Conservation (phyloP, 1,284 basidiomycete species). For the Trichosporon ovoides region DNA sequence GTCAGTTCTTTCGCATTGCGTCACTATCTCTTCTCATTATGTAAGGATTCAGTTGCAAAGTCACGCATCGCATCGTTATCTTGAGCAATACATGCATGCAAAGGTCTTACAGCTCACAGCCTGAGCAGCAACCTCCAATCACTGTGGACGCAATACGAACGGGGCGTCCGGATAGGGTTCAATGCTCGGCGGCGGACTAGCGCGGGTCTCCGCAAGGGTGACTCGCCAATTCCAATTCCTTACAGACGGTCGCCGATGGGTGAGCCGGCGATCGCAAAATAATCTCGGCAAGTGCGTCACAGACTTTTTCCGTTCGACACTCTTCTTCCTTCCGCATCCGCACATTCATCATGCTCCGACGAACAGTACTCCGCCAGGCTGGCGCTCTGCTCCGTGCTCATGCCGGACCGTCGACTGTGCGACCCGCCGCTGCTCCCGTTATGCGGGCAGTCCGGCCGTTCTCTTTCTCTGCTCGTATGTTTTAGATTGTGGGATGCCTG, state of each 20-base stretch:
- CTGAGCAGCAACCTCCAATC: not conserved
- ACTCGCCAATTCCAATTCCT: conserved; percentile 5
- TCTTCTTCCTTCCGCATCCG: not conserved
- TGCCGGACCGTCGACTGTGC: not conserved
- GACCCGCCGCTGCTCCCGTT: not conserved
- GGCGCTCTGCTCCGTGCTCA: not conserved
- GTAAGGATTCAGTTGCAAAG: no score
- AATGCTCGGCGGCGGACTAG: not conserved
- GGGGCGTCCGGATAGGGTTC: not conserved
- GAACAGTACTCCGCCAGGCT: conserved; percentile 9
- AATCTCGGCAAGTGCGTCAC: not conserved
- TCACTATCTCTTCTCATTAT: no score
- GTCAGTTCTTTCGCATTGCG: no score
- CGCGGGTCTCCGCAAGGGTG: conserved; percentile 1
- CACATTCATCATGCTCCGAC: not conserved
- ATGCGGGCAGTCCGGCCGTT: not conserved
- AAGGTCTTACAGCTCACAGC: no score
- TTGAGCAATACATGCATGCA: no score
- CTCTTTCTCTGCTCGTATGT: conserved; percentile 4
- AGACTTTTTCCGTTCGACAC: not conserved
- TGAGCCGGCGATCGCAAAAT: not conserved
- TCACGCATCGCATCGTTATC: no score
- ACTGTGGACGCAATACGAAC: not conserved
- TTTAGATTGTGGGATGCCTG: no score
- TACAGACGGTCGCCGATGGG: not conserved